Evolutionary conservation across 225 moss, liverwort and hornwort species (phyloP).

Genomic region (Sphagnum tenellum): DNA sequence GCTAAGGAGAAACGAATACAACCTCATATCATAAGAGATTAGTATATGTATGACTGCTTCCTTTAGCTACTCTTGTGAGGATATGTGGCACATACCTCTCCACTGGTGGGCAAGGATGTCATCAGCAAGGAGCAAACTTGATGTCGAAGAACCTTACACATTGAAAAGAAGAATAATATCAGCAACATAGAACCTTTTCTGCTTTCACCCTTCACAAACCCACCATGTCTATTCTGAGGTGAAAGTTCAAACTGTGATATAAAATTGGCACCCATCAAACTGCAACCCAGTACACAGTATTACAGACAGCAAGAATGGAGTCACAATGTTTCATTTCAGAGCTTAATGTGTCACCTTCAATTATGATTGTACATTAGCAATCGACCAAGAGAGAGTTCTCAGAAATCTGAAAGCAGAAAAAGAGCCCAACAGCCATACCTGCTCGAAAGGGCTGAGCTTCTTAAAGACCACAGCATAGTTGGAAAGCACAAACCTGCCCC

Average conservation of each 20-base stretch:
- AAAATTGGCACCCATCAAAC: too few species aligned
- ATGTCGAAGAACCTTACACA: constrained; percentile 62
- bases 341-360: background rate
- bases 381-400: too few species aligned
- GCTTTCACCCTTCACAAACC: too few species aligned
- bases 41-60: too few species aligned
- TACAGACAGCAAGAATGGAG: too few species aligned
- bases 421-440: constrained; percentile 23
- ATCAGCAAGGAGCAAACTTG: constrained; percentile 93
- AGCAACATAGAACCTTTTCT: background rate
- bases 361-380: background rate
- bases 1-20: background rate
- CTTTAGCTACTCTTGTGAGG: too few species aligned
- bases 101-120: constrained; percentile 86
- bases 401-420: too few species aligned
- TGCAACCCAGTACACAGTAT: too few species aligned
- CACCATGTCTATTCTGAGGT: too few species aligned
- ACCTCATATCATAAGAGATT: background rate
- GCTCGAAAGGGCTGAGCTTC: constrained; percentile 68
- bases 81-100: constrained; percentile 36
- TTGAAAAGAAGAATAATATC: background rate
- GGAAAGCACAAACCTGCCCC: constrained; percentile 67
- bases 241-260: too few species aligned
- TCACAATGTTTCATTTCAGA: too few species aligned
- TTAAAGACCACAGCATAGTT: constrained; percentile 83